Conservation (phyloP, 78 protist species). For the Chrysochromulina tobinii region DNA sequence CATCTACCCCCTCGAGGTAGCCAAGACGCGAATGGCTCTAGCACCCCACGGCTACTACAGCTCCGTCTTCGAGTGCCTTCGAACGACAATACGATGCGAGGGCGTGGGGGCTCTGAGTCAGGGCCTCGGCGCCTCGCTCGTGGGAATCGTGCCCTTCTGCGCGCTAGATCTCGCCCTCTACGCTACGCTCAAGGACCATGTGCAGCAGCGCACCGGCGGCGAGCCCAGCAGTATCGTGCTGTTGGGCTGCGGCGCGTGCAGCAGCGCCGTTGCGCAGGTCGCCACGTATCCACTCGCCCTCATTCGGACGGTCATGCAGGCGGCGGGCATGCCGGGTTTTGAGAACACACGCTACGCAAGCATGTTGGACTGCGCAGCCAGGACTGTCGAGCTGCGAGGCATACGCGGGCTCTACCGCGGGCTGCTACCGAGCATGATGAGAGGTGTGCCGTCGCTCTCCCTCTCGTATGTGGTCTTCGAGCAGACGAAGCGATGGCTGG, state of each 20-base stretch:
- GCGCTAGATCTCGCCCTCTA: conserved; percentile 19
- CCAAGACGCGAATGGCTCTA: conserved; percentile 37
- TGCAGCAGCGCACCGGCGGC: too few species aligned
- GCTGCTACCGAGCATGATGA: background rate
- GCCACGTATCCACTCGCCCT: conserved; percentile 12
- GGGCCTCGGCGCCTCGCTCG: conserved; percentile 15
- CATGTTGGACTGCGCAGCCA: background rate
- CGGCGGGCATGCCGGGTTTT: background rate
- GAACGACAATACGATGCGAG: background rate
- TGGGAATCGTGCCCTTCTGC: conserved; percentile 33
- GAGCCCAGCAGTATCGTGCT: too few species aligned
- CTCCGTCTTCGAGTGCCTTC: background rate
- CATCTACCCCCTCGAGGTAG: conserved; percentile 51
- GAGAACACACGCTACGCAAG: background rate
- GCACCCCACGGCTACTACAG: background rate
- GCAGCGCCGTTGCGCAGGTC: background rate
- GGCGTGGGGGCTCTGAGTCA: conserved; percentile 20
- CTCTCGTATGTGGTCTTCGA: conserved; percentile 24
- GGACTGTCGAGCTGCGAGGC: background rate
- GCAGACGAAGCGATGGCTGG: background rate
- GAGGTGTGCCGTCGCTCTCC: background rate
- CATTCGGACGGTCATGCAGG: background rate
- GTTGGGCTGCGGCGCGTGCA: background rate
- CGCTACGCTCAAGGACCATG: background rate
- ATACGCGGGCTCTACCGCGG: background rate